These are phyloP conservation scores for Tetrapisispora pingtungensis DNA, from an alignment of 805 yeast genomes.

Conservation along the genomic window DNA sequence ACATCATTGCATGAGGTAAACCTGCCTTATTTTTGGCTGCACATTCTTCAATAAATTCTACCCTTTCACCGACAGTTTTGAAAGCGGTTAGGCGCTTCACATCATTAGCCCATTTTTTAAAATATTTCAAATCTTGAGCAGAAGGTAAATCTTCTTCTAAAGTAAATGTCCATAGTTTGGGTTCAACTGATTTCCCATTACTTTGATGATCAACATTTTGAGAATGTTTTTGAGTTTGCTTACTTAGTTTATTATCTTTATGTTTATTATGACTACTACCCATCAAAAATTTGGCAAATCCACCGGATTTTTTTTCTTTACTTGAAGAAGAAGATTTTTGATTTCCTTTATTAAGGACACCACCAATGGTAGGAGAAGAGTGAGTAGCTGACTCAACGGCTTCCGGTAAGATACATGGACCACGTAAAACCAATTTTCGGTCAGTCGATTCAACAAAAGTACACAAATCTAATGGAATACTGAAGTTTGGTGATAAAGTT, in stretches of 20 bases:
- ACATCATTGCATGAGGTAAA: background rate
- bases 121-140: conserved; percentile 36
- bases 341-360: no score
- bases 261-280: conserved; percentile 1
- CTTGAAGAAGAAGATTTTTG: background rate
- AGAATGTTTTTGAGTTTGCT: background rate
- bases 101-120: conserved; percentile 46
- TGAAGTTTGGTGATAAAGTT: conserved; percentile 38
- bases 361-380: background rate
- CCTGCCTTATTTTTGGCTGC: background rate
- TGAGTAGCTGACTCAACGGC: background rate
- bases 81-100: conserved; percentile 42
- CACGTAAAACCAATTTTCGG: conserved; percentile 10
- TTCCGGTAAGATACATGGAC: conserved; percentile 4
- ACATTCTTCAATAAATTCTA: conserved; percentile 34
- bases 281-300: conserved; percentile 14
- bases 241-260: background rate
- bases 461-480: conserved; percentile 33
- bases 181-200: conserved; percentile 1
- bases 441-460: conserved; percentile 28
- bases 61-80: conserved; percentile 40
- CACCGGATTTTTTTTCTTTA: conserved; percentile 7
- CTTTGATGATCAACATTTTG: no score
- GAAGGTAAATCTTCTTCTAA: conserved; percentile 27
- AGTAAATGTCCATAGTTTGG: conserved; percentile 23